A percentile compares a stretch with the other conserved stretches of the same genome.
Evolutionary conservation across 345 rosid genomes (phyloP).

Genomic region (Noccaea bulbosa): DNA sequence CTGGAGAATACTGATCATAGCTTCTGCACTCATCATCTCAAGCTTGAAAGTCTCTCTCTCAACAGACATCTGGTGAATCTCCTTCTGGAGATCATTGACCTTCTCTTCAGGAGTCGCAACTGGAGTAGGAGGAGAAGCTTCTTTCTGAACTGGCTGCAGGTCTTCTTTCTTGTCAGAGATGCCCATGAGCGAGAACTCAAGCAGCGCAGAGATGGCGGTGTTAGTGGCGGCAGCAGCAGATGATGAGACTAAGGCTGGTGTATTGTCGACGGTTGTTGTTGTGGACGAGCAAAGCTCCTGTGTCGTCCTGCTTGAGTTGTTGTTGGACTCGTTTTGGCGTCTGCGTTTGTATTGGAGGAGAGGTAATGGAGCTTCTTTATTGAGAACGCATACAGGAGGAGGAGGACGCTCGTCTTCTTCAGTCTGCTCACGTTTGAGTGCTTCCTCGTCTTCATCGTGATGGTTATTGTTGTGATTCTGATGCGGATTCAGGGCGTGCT

Average conservation of each 20-base stretch:
- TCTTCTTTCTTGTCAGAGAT: conserved; percentile 44
- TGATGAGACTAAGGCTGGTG: conserved; percentile 45
- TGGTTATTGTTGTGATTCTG: conserved; percentile 24
- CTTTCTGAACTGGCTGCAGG: conserved; percentile 17
- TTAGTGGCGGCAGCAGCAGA: conserved; percentile 61
- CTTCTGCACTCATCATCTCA: conserved; percentile 80
- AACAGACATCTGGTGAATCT: conserved; percentile 68
- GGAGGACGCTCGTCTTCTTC: conserved; percentile 52
- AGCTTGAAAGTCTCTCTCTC: conserved; percentile 77
- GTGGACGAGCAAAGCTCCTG: conserved; percentile 77
- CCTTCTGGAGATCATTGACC: conserved; percentile 62
- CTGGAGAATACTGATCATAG: conserved; percentile 81
- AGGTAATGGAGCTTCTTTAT: conserved; percentile 66
- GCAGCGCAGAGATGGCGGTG: conserved; percentile 69
- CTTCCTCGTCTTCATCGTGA: conserved; percentile 14
- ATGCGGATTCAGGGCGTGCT: background rate
- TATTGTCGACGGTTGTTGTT: conserved; percentile 63
- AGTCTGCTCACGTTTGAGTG: conserved; percentile 36
- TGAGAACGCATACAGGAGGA: conserved; percentile 56
- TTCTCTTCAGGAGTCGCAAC: conserved; percentile 22
- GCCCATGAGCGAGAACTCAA: conserved; percentile 70
- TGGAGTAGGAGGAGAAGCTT: conserved; percentile 40
- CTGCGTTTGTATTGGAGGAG: conserved; percentile 79
- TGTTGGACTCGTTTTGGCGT: conserved; percentile 61
- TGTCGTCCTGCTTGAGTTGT: conserved; percentile 61